A percentile compares a stretch with the other conserved stretches of the same genome.
Conservation (phyloP, 495 filamentous ascomycete genomes). For the Bacidia rubella region DNA sequence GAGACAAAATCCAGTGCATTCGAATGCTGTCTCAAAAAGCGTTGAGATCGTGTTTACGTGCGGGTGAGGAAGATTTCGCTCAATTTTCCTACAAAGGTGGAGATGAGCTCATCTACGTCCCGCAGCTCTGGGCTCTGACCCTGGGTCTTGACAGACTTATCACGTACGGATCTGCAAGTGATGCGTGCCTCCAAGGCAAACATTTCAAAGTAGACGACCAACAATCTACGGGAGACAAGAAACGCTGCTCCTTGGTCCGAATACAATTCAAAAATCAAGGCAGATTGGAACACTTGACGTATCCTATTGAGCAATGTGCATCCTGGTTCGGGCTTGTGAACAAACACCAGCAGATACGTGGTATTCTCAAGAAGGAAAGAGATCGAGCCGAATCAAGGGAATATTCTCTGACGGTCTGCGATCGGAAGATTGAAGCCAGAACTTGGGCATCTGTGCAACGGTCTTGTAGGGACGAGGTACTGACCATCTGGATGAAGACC, state of each 20-base stretch:
- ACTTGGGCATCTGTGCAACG: not conserved
- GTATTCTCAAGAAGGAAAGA: not conserved
- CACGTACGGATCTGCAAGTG: not conserved
- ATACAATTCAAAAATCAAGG: slow-evolving; percentile 3
- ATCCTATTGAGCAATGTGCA: slow-evolving; percentile 4
- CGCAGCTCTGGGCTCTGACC: slow-evolving; percentile 10
- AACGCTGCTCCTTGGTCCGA: slow-evolving; percentile 1
- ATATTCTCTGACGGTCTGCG: not conserved
- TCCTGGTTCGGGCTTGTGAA: slow-evolving; percentile 7
- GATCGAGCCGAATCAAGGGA: not conserved
- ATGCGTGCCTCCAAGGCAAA: not conserved
- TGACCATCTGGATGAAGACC: not conserved
- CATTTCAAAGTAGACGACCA: not conserved
- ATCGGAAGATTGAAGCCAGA: not conserved
- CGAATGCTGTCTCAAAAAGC: not conserved
- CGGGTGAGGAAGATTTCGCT: not conserved
- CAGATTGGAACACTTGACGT: slow-evolving; percentile 2
- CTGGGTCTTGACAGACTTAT: slow-evolving; percentile 10
- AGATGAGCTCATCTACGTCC: slow-evolving; percentile 10
- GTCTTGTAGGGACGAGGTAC: not conserved
- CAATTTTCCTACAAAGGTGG: not conserved
- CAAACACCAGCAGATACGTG: slow-evolving; percentile 6
- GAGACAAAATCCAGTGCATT: slow-evolving; percentile 10
- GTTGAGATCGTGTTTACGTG: slow-evolving; percentile 1
- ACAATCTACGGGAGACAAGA: not conserved